Base-by-base conservation (phyloP, 768 basidiomycete species). In the Lyophyllum shimeji region DNA sequence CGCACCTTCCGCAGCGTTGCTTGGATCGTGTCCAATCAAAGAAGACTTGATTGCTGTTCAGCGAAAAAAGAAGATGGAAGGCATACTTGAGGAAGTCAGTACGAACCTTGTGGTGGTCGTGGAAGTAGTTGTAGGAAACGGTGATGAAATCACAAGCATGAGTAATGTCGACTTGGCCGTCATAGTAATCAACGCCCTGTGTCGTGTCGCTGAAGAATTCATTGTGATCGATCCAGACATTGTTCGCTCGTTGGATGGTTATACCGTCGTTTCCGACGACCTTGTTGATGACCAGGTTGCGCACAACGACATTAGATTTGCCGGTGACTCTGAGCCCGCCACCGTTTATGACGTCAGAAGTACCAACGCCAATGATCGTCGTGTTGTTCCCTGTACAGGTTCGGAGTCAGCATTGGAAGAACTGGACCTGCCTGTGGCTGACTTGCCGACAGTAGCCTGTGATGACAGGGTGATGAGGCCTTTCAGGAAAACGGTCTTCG, bases 151-250 rank as follows among this genome's bases (percentile, higher is more conserved):
- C 64, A 46, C 60, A 60, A 45, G 62, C 64, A 55, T 65, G 64
- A 13, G 60, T 63, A 17, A 65, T 54, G 25, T 63, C 64, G 5
- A 63, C 55, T 46, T 63, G 64, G 7, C 60, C 62, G 20, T 65
- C 62, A 31, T 65, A 63, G 49, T 52, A 63, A 47, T 65, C 64
- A 33, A 63, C 56, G 9, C 64, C 64, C 47, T 63, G 64, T 20
- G 49, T 52, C 2, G 58, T 59, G 47, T 65, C 62, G 47, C 62
- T 63, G 48, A 49, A 65, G 39, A 65, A 65, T 53, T 65, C 64
- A 42, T 63, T 63, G 50, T 65, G 62, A 46, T 65, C 64, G 48
- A 65, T 61, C 64, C 64, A 65, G 27, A 65, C 52, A 45, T 65
- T 65, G 5, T 53, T 63, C 13, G 61, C 44, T 21, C 42, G 37